Conservation (phyloP, 2,329 filamentous ascomycete genomes). For the Pseudogymnoascus sp. region DNA sequence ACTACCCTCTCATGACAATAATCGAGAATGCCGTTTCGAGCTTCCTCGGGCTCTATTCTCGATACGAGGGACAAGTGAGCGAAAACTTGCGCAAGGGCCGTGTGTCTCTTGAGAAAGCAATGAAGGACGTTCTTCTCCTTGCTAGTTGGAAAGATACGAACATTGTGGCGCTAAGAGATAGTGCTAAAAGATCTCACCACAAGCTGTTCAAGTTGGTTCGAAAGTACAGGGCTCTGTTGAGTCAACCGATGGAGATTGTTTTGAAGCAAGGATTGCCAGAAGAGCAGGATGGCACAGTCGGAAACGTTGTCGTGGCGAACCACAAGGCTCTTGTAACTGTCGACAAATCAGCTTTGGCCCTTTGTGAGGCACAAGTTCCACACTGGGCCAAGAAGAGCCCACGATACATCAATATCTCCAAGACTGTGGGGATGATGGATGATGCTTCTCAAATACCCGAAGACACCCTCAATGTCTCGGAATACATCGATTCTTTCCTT, state of each 20-base stretch:
- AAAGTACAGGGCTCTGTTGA: slow-evolving; percentile 77
- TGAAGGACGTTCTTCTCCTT: slow-evolving; percentile 86
- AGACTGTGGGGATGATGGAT: slow-evolving; percentile 68
- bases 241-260: slow-evolving; percentile 64
- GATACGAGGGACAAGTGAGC: slow-evolving; percentile 60
- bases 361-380: slow-evolving; percentile 27
- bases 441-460: slow-evolving; percentile 49
- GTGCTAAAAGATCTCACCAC: slow-evolving; percentile 80
- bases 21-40: slow-evolving; percentile 64
- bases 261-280: slow-evolving; percentile 54
- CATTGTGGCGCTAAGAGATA: slow-evolving; percentile 80
- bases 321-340: slow-evolving; percentile 17
- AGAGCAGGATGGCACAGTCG: slow-evolving; percentile 6
- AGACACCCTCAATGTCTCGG: slow-evolving; percentile 47
- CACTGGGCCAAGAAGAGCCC: slow-evolving; percentile 43
- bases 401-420: slow-evolving; percentile 63
- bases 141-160: slow-evolving; percentile 99
- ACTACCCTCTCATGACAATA: slow-evolving; percentile 50
- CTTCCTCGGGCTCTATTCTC: slow-evolving; percentile 67
- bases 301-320: slow-evolving; percentile 6
- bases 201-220: slow-evolving; percentile 87
- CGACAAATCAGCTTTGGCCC: slow-evolving; percentile 22
- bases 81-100: slow-evolving; percentile 63
- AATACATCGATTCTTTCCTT: slow-evolving; percentile 61
- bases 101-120: slow-evolving; percentile 73